phyloP scores from a whole-genome alignment of 768 basidiomycete species.

The Mrakia gelida region DNA sequence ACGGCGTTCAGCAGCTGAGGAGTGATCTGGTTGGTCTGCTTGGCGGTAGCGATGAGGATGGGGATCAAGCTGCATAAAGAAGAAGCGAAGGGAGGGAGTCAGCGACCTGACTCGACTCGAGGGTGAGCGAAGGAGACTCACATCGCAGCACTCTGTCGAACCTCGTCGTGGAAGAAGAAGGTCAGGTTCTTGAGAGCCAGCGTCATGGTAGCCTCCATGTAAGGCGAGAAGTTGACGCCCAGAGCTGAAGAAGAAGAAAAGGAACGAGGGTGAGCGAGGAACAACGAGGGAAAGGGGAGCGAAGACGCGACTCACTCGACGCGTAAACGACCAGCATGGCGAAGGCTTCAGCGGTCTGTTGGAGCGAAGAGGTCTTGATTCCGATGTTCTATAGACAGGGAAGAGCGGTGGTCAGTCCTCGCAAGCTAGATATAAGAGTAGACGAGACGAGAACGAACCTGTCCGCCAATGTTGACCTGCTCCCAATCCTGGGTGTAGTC shows the following conservation, averaged over 20 bases:
- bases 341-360: conserved; percentile 83
- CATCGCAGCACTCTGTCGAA: conserved; percentile 72
- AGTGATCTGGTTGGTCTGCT: conserved; percentile 46
- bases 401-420: not conserved
- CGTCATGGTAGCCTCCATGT: conserved; percentile 65
- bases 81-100: not conserved
- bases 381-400: conserved; percentile 56
- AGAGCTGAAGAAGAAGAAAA: conserved; percentile 45
- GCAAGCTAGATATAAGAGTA: not conserved
- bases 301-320: conserved; percentile 45
- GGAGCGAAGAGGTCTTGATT: conserved; percentile 72
- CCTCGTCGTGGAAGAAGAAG: conserved; percentile 81
- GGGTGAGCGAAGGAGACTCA: conserved; percentile 43
- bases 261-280: not conserved
- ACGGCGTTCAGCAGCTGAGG: conserved; percentile 66
- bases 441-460: not conserved
- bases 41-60: conserved; percentile 47
- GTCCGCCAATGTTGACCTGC: conserved; percentile 53
- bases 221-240: conserved; percentile 63
- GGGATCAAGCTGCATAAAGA: not conserved
- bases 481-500: conserved; percentile 51
- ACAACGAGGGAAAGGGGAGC: too few relatives aligned
- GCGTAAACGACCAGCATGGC: conserved; percentile 80
- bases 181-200: conserved; percentile 64
- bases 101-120: not conserved